Percentiles rank a stretch among this genome's conserved stretches.
phyloP scores from a whole-genome alignment of 2,329 filamentous ascomycete genomes.

The Anthostomella pinea region DNA sequence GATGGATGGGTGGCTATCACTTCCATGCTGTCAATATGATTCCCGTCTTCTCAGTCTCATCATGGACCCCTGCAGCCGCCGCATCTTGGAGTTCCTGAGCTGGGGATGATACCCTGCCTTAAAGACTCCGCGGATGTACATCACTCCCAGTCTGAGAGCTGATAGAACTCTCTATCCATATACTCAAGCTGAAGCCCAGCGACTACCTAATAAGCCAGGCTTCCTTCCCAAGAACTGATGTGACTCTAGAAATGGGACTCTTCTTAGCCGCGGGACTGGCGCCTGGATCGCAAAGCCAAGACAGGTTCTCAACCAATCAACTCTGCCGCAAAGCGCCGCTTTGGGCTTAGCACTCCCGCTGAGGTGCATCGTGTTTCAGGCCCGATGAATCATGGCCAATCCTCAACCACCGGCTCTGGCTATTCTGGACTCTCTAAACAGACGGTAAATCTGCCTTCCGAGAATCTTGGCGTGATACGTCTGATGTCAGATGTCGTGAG shows the following conservation, averaged over 20 bases:
- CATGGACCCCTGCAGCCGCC: too few relatives aligned
- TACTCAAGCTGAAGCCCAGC: not conserved
- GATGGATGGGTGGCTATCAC: not conserved
- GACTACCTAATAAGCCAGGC: slow-evolving; percentile 2
- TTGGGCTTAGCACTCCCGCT: slow-evolving; percentile 10
- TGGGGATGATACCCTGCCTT: too few relatives aligned
- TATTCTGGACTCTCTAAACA: too few relatives aligned
- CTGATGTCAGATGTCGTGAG: too few relatives aligned
- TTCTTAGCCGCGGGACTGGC: slow-evolving; percentile 10
- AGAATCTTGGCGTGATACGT: too few relatives aligned
- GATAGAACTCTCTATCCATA: too few relatives aligned
- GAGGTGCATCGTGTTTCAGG: slow-evolving; percentile 15
- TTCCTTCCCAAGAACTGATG: not conserved
- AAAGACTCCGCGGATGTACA: too few relatives aligned
- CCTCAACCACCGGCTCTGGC: too few relatives aligned
- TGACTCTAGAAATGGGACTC: not conserved
- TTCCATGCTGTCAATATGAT: not conserved
- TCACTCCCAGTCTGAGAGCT: too few relatives aligned
- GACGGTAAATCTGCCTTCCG: too few relatives aligned
- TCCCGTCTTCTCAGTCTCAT: slow-evolving; percentile 1
- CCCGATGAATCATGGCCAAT: too few relatives aligned
- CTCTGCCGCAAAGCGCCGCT: slow-evolving; percentile 16
- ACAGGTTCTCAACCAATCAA: slow-evolving; percentile 12
- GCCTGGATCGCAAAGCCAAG: slow-evolving; percentile 5
- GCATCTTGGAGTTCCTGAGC: too few relatives aligned